Conservation (phyloP, 306 rosid species). For the Fagus crenata region DNA sequence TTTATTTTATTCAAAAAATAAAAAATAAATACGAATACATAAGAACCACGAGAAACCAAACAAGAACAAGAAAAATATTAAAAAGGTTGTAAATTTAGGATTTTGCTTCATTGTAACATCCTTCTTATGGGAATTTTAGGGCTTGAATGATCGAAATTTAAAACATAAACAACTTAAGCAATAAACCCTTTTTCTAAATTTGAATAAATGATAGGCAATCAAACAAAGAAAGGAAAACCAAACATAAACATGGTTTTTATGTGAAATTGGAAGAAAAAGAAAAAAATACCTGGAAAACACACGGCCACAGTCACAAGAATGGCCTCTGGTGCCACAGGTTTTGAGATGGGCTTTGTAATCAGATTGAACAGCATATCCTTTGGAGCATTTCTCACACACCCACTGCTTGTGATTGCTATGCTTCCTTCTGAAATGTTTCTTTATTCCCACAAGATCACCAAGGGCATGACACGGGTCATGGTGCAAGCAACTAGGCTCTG, state of each 20-base stretch:
- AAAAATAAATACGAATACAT: background rate
- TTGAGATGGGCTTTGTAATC: slow-evolving; percentile 98
- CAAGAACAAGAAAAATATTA: background rate
- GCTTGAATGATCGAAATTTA: slow-evolving; percentile 13
- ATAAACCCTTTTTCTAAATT: background rate
- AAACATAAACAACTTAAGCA: background rate
- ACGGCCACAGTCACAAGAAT: slow-evolving; percentile 98
- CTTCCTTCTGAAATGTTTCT: slow-evolving; percentile 85
- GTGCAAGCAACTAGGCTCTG: slow-evolving; percentile 81
- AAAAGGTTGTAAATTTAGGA: background rate
- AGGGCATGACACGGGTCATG: slow-evolving; percentile 90
- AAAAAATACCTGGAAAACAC: slow-evolving; percentile 85
- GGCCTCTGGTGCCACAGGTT: slow-evolving; percentile 98
- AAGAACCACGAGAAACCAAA: background rate
- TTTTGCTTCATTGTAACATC: background rate
- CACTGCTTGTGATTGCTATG: slow-evolving; percentile 92
- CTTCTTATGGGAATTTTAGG: slow-evolving; percentile 36
- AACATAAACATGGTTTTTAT: background rate
- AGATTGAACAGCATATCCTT: slow-evolving; percentile 93
- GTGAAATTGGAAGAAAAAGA: background rate
- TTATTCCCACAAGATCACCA: slow-evolving; percentile 94
- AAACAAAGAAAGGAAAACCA: slow-evolving; percentile 12
- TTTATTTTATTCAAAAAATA: background rate
- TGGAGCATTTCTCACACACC: slow-evolving; percentile 88
- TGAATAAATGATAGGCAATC: background rate